A percentile compares a stretch with the other conserved stretches of the same genome.
phyloP scores from a whole-genome alignment of 176 grass and related monocot species.

The Lolium perenne region DNA sequence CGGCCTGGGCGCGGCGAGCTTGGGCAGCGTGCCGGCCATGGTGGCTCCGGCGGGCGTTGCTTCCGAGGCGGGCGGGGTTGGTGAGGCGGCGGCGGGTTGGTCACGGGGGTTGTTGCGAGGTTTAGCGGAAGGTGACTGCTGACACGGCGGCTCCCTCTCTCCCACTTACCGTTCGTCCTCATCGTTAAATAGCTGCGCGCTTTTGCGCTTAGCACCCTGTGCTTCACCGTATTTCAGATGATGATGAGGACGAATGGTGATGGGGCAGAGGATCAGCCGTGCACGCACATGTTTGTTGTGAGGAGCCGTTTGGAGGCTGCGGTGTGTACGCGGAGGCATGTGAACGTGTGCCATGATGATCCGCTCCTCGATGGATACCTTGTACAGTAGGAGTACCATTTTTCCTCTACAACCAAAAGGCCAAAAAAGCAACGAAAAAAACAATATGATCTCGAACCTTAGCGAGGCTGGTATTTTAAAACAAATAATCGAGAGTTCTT shows the following conservation, averaged over 20 bases:
- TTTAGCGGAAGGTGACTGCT: background rate
- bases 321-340: background rate
- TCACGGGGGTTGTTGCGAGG: constrained; percentile 48
- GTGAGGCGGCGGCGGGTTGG: constrained; percentile 29
- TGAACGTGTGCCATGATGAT: background rate
- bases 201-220: background rate
- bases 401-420: background rate
- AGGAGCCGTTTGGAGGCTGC: background rate
- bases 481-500: no score
- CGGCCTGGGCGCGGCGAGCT: constrained; percentile 52
- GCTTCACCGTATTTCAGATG: rapidly evolving
- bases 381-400: background rate
- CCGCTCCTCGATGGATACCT: background rate
- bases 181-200: constrained; percentile 28
- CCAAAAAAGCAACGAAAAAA: no score
- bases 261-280: background rate
- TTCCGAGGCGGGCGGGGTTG: constrained; percentile 23
- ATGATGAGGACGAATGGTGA: background rate
- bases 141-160: background rate
- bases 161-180: background rate
- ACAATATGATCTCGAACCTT: no score
- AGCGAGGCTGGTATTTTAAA: no score
- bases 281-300: background rate
- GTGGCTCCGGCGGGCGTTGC: constrained; percentile 20
- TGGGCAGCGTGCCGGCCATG: constrained; percentile 53